Percentiles rank a stretch among this genome's conserved stretches.
Conservation (phyloP, 2,329 filamentous ascomycete species). For the Cryphonectria radicalis region DNA sequence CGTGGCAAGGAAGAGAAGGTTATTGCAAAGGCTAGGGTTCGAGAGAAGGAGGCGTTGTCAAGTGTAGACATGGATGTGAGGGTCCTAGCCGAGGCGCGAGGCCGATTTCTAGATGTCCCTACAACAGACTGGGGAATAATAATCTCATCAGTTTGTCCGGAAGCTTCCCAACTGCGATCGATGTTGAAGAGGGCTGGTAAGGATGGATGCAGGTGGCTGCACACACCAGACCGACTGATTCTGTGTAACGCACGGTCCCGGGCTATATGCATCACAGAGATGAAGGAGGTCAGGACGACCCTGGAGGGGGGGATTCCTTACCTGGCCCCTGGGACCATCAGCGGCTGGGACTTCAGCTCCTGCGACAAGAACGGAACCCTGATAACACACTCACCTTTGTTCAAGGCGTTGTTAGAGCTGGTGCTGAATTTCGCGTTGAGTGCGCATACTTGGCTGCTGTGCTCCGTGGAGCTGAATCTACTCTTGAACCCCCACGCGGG, state of each 20-base stretch:
- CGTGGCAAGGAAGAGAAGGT: not conserved
- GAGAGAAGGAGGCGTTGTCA: not conserved
- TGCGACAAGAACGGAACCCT: not conserved
- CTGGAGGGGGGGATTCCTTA: not conserved
- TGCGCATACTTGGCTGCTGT: not conserved
- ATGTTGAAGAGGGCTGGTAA: not conserved
- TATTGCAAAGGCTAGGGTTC: not conserved
- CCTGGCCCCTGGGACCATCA: not conserved
- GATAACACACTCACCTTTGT: not conserved
- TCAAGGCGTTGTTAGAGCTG: not conserved
- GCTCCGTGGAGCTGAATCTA: not conserved
- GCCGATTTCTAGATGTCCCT: not conserved
- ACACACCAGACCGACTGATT: not conserved
- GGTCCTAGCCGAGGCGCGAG: not conserved
- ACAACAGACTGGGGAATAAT: not conserved
- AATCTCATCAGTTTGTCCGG: not conserved
- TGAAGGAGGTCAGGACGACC: not conserved
- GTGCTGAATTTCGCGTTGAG: not conserved
- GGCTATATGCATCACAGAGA: not conserved
- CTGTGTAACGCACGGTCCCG: not conserved
- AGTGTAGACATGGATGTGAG: not conserved
- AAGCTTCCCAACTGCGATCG: not conserved
- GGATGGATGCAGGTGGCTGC: not conserved
- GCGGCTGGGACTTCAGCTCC: not conserved
- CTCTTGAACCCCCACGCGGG: not conserved